These are phyloP conservation scores for Fulvia fulva DNA, from an alignment of 2,329 filamentous ascomycete species.

Conservation along the genomic window DNA sequence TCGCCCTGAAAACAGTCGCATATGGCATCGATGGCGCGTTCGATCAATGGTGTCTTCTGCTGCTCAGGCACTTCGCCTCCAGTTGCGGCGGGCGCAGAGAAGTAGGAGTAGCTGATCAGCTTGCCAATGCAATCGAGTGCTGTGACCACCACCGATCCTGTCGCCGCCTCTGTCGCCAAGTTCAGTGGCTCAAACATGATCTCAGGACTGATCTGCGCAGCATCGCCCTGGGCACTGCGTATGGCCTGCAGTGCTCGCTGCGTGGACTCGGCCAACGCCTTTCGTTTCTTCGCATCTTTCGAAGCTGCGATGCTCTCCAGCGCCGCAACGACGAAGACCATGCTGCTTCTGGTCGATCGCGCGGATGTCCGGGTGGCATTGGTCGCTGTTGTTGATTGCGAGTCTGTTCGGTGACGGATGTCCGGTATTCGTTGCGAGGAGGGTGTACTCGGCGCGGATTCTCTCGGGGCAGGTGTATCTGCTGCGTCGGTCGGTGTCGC, in stretches of 20 bases:
- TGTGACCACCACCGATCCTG: conserved; percentile 78
- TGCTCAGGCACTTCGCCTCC: conserved; percentile 29
- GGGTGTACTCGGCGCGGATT: conserved; percentile 20
- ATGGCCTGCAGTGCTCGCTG: conserved; percentile 80
- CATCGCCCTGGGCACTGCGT: conserved; percentile 67
- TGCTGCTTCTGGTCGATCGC: conserved; percentile 73
- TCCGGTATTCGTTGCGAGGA: conserved; percentile 8
- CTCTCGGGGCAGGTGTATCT: conserved; percentile 12
- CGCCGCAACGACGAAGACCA: conserved; percentile 92
- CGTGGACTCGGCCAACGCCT: conserved; percentile 75
- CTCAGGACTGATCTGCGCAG: conserved; percentile 80
- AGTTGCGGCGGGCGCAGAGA: conserved; percentile 61
- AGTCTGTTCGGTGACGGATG: conserved; percentile 54
- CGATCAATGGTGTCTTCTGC: conserved; percentile 69
- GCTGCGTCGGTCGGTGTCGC: neutral
- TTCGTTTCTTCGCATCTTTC: conserved; percentile 84
- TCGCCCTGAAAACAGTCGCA: conserved; percentile 99
- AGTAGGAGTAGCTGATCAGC: conserved; percentile 97
- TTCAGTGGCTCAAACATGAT: conserved; percentile 87
- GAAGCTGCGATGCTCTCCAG: conserved; percentile 87
- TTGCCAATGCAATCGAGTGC: conserved; percentile 98
- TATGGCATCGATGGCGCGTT: conserved; percentile 97
- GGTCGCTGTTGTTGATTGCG: conserved; percentile 53
- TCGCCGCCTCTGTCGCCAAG: conserved; percentile 81
- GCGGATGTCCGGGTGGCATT: conserved; percentile 45